Base-by-base conservation (phyloP, 140 eudicot species). In the Flaveria floridana region DNA sequence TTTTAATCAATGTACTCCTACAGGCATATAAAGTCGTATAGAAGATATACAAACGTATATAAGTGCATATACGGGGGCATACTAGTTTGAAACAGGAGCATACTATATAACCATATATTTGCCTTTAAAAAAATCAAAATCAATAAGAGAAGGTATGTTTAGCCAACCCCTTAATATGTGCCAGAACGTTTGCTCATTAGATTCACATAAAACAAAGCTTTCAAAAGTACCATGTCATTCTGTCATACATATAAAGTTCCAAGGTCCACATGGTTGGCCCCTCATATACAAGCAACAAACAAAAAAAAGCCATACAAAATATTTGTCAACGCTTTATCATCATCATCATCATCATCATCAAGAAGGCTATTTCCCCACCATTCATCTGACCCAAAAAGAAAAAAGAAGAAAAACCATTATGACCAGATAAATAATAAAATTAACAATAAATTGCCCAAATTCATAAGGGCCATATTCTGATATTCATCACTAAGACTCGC, bases 191-290 rank as follows among this genome's bases (percentile, higher is more conserved):
- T 76, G 74, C 68, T 76, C 80, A 76, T 77, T 16, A n/a, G 25
- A 68, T 23, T 55, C 62, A 42, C 50, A 73, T 68, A 77, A 57
- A 56, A 76, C 71, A 75, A 75, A 46, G 23, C 28, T 65, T 65
- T 76, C 51, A 51, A 10, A 47, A 12, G 73, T 21, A 25, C 23
- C 0, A 68, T 67, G 75, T 69, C 76, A n/a, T 68, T 56, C 44
- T 77, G 76, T 77, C 76, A 77, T 77, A 77, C 81, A 77, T 77
- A 68, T 28, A 68, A 21, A 67, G 44, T 57, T 46, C 56, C 26
- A 53, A 56, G 59, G 76, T 68, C 70, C 52, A 41, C 71, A 26
- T 26, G 30, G 46, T 19, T 8, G 77, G 71, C 48, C 57, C 70
- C 72, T 30, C 37, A 21, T 57, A 58, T 56, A 52, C 70, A 55